These are phyloP conservation scores for Calonectria multiphialidica DNA, from an alignment of 2,329 filamentous ascomycete genomes.

Conservation along the genomic window DNA sequence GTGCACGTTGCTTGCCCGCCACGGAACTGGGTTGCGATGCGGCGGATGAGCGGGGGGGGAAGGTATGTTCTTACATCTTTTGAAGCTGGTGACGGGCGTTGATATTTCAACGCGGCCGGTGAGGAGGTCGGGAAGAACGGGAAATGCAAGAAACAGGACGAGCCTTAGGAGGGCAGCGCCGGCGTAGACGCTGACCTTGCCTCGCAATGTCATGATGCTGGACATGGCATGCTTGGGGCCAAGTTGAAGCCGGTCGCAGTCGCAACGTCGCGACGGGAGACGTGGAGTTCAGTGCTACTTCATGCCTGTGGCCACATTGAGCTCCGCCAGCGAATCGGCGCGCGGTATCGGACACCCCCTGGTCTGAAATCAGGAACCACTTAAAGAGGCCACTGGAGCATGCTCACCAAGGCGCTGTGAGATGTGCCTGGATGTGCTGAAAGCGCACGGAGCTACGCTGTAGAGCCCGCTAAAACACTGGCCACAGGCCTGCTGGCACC, in stretches of 20 bases:
- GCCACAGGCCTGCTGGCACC: neutral
- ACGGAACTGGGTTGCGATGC: neutral
- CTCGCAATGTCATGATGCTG: slow-evolving; percentile 54
- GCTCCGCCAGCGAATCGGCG: slow-evolving; percentile 28
- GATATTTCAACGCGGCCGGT: slow-evolving; percentile 96
- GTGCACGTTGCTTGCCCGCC: neutral
- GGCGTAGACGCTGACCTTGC: slow-evolving; percentile 72
- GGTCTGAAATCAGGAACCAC: slow-evolving; percentile 33
- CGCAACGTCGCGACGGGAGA: slow-evolving; percentile 39
- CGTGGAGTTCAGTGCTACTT: slow-evolving; percentile 27
- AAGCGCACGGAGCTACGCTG: slow-evolving; percentile 10
- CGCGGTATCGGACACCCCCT: slow-evolving; percentile 22
- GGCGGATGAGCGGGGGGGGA: slow-evolving; percentile 26
- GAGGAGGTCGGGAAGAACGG: slow-evolving; percentile 84
- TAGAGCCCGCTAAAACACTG: slow-evolving; percentile 16
- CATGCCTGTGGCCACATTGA: slow-evolving; percentile 47
- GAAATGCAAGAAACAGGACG: slow-evolving; percentile 83
- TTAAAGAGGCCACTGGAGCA: slow-evolving; percentile 32
- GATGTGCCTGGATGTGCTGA: slow-evolving; percentile 22
- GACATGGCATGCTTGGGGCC: slow-evolving; percentile 50
- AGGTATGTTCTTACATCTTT: slow-evolving; percentile 79
- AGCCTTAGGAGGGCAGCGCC: slow-evolving; percentile 84
- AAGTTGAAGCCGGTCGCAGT: slow-evolving; percentile 30
- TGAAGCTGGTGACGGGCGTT: slow-evolving; percentile 97
- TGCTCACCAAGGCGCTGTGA: slow-evolving; percentile 27